phyloP scores from a whole-genome alignment of 768 basidiomycete species.

The Suillus bovinus region DNA sequence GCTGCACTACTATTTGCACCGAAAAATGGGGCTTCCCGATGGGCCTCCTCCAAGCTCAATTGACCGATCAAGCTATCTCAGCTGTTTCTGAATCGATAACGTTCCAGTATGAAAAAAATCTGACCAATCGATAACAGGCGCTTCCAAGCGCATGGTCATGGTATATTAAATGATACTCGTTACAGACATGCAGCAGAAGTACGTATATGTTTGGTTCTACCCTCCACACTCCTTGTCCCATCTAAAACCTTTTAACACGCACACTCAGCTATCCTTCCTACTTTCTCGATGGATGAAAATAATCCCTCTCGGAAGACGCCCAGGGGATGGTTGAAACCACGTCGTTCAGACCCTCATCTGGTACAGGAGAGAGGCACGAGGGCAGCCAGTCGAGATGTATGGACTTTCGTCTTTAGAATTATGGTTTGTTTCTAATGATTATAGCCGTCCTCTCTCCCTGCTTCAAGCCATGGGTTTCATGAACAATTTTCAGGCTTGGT shows the following conservation, averaged over 20 bases:
- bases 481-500: not conserved
- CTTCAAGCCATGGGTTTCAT: not conserved
- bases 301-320: not conserved
- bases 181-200: not conserved
- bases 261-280: not conserved
- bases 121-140: too few species aligned
- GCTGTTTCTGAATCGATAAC: too few species aligned
- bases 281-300: not conserved
- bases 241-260: not conserved
- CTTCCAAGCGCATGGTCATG: too few species aligned
- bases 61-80: too few species aligned
- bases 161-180: not conserved
- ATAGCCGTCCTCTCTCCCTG: not conserved
- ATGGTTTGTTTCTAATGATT: not conserved
- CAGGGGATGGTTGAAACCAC: too few species aligned
- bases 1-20: too few species aligned
- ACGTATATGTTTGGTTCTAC: not conserved
- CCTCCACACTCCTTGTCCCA: too few species aligned
- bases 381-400: not conserved
- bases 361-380: not conserved
- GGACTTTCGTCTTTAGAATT: too few species aligned
- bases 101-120: too few species aligned
- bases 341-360: not conserved
- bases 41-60: too few species aligned
- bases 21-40: too few species aligned